Evolutionary conservation across 2,329 filamentous ascomycete species (phyloP).

Genomic region (Botrytis fabae): DNA sequence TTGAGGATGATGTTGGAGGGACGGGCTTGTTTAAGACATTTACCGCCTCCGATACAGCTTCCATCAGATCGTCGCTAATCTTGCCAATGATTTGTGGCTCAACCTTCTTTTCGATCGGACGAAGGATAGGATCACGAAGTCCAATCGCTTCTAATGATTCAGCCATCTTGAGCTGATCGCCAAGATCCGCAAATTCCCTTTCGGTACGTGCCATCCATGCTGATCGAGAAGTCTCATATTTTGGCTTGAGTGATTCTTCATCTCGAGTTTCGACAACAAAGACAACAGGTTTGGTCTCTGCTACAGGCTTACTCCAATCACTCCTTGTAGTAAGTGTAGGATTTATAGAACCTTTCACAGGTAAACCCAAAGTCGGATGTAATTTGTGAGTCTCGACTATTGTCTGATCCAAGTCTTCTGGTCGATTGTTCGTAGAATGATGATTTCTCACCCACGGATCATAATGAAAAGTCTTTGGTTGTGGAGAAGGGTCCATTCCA

Average conservation of each 20-base stretch:
- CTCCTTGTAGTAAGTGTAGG: constrained; percentile 24
- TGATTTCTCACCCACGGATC: constrained; percentile 35
- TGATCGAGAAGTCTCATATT: constrained; percentile 28
- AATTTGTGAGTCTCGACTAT: constrained; percentile 31
- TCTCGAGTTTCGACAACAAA: constrained; percentile 20
- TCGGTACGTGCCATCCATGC: constrained; percentile 27
- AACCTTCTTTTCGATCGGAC: constrained; percentile 2
- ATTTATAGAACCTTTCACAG: constrained; percentile 32
- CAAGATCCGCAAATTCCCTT: constrained; percentile 21
- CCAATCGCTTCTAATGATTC: constrained; percentile 22
- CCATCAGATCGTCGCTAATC: constrained; percentile 12
- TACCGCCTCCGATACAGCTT: constrained; percentile 4
- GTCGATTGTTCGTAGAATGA: constrained; percentile 36
- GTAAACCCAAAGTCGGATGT: constrained; percentile 36
- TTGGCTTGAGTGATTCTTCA: constrained; percentile 12
- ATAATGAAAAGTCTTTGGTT: constrained; percentile 36
- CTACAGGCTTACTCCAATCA: constrained; percentile 23
- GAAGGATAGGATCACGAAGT: constrained; percentile 18
- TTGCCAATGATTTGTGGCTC: constrained; percentile 14
- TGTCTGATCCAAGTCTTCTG: constrained; percentile 37
- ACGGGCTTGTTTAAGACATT: neutral
- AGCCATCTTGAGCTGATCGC: constrained; percentile 21
- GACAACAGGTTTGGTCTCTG: constrained; percentile 20
- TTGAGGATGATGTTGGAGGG: constrained; percentile 14
- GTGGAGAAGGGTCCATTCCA: constrained; percentile 35